These are phyloP conservation scores for Citropsis articulata DNA, from an alignment of 345 rosid genomes.

Conservation along the genomic window DNA sequence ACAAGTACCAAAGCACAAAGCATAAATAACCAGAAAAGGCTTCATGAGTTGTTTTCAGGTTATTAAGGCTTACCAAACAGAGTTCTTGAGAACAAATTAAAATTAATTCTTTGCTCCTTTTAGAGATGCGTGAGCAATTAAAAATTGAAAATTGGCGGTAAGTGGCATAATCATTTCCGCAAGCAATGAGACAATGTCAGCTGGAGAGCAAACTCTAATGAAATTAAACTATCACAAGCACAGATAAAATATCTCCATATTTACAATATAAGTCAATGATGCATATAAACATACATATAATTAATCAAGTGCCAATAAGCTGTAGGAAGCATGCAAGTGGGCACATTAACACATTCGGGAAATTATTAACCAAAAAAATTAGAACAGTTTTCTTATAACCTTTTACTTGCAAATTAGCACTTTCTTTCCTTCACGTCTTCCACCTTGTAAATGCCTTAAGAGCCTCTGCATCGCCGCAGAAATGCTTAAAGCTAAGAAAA, in stretches of 20 bases:
- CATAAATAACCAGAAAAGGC: background rate
- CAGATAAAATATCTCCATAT: background rate
- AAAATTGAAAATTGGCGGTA: background rate
- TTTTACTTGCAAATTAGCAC: background rate
- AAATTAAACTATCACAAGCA: background rate
- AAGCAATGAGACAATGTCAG: background rate
- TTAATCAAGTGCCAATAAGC: no score
- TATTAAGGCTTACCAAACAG: background rate
- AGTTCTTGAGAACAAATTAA: background rate
- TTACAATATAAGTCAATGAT: background rate
- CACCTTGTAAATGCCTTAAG: background rate
- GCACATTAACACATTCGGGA: background rate
- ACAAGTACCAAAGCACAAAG: background rate
- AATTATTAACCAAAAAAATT: background rate
- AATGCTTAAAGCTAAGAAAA: background rate
- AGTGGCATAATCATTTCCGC: background rate
- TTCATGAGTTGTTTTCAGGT: background rate
- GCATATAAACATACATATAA: background rate
- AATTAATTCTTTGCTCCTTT: background rate
- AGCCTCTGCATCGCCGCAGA: background rate
- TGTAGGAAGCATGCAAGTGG: background rate
- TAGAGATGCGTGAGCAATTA: background rate
- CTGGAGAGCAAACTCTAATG: background rate
- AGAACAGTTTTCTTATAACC: background rate
- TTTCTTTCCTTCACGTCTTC: background rate